Base-by-base conservation (phyloP, 2,329 filamentous ascomycete genomes). In the Colletotrichum australisinense region DNA sequence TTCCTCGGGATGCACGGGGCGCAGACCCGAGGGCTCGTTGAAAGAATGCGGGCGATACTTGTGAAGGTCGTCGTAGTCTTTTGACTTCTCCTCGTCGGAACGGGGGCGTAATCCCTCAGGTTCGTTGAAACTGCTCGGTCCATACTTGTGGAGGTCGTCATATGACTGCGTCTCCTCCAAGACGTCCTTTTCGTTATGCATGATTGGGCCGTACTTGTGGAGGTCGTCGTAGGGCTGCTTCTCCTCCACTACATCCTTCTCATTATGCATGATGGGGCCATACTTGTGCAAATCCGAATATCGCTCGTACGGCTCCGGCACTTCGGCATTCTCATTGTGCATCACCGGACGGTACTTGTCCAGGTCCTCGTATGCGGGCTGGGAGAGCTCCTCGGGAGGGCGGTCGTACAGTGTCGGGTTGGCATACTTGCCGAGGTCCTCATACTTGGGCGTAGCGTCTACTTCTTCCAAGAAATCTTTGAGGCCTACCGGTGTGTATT, bases 191-290 rank as follows among this genome's bases (percentile, higher is more conserved):
- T 84, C 82, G 52, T 83, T 80, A 72, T 79, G 78, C 62, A 76
- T 38, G 67, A 74, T 53, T 9, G 71, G 70, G 42, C 79, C 79
- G 73, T 85, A 85, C 12, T 79, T 68, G 49, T 81, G 73, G 9
- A 84, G 77, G 65, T 85, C 82, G 1, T 85, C 80, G 64, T 86
- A 87, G 4, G 82, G 75, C 68, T 81, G 80, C 19, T 79, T 74
- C 38, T 83, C 82, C 67, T 81, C 82, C 5, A 79, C 78, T 1
- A 79, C 80, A 75, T 87, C 81, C 0, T 80, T 81, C 69, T 84
- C 82, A 42, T 83, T 80, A 71, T 79, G 78, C 62, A 76, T 38
- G 69, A 74, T 53, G 5, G 71, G 70, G 7, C 74, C 70, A 59
- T 79, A 78, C 19, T 75, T 72, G 52, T 69, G 52, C 4, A 78